Percentiles rank a stretch among this genome's conserved stretches.
Evolutionary conservation across 305 asterid genomes (phyloP).

Genomic region (Fraxinus latifolia): DNA sequence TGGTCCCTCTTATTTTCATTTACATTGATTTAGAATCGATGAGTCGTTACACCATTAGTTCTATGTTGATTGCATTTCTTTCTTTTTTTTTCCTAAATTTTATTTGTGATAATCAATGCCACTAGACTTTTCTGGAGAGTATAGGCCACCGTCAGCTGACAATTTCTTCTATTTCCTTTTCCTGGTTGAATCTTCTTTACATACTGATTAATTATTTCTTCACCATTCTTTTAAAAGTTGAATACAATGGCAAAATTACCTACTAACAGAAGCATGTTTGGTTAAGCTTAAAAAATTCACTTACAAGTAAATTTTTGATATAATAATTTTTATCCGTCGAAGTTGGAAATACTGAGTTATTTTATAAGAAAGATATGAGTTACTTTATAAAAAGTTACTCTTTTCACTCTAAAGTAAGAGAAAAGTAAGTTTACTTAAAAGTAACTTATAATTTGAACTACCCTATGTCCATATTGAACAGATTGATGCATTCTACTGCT

Average conservation of each 20-base stretch:
- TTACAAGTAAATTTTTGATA: too few relatives aligned
- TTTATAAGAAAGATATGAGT: too few relatives aligned
- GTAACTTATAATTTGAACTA: not conserved
- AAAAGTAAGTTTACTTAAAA: not conserved
- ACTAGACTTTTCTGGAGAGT: too few relatives aligned
- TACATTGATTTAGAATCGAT: not conserved
- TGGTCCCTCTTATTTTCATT: not conserved
- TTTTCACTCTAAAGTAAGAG: not conserved
- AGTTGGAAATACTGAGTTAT: too few relatives aligned
- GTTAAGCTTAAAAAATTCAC: too few relatives aligned
- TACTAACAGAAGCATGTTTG: not conserved
- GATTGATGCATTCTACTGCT: constrained; percentile 82
- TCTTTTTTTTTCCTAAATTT: not conserved
- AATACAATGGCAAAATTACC: not conserved
- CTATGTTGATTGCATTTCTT: too few relatives aligned
- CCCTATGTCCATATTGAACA: constrained; percentile 30
- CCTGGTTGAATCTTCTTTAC: not conserved
- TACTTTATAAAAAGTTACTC: too few relatives aligned
- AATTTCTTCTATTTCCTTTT: too few relatives aligned
- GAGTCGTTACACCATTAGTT: not conserved
- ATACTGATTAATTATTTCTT: constrained; percentile 1
- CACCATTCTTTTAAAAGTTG: not conserved
- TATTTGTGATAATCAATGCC: not conserved
- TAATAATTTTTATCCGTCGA: too few relatives aligned
- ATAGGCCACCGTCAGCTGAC: too few relatives aligned